Conservation (phyloP, 148 eudicot genomes). For the Silene conica region DNA sequence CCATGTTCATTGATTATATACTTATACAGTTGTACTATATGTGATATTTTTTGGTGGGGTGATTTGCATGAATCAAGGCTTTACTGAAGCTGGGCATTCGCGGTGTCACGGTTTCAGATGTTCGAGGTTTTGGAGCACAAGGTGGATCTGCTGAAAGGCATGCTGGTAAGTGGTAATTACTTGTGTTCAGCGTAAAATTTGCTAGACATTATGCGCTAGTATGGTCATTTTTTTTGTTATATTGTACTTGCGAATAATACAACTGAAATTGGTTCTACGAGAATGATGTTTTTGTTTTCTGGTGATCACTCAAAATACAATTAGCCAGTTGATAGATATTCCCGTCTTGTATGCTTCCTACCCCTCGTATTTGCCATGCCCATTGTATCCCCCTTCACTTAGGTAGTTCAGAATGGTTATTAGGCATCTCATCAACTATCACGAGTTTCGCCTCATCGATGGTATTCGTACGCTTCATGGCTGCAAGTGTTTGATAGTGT, state of each 20-base stretch:
- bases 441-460: not conserved
- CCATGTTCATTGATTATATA: not conserved
- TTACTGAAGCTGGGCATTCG: constrained; percentile 78
- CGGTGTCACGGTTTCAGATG: constrained; percentile 88
- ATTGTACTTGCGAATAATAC: not conserved
- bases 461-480: not conserved
- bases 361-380: not conserved
- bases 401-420: not conserved
- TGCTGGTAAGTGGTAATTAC: constrained; percentile 61
- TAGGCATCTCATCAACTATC: not conserved
- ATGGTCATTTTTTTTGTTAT: not conserved
- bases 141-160: constrained; percentile 81
- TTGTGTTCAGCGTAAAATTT: not conserved
- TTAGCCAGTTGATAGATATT: not conserved
- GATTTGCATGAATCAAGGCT: constrained; percentile 44
- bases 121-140: constrained; percentile 89
- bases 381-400: not conserved
- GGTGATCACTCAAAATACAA: not conserved
- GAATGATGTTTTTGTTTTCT: not conserved
- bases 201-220: not conserved
- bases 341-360: not conserved
- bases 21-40: not conserved
- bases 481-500: not conserved
- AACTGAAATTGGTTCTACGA: not conserved
- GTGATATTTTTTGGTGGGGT: not conserved